A percentile compares a stretch with the other conserved stretches of the same genome.
phyloP scores from a whole-genome alignment of 495 filamentous ascomycete species.

The Trichoderma gamsii region DNA sequence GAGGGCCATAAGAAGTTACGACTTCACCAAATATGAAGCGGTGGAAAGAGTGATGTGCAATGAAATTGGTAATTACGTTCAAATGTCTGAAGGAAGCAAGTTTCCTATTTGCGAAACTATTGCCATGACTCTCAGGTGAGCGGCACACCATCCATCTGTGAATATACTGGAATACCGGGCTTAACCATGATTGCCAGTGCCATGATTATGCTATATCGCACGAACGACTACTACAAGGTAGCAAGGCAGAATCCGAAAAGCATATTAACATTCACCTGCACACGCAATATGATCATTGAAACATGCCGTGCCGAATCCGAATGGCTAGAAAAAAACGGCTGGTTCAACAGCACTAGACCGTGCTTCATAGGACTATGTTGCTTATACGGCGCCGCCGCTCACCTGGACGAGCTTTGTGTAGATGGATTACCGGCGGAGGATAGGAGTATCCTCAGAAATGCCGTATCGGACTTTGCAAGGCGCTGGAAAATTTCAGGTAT shows the following conservation, averaged over 20 bases:
- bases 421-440: neutral
- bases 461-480: neutral
- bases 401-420: neutral
- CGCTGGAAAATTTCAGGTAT: neutral
- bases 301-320: neutral
- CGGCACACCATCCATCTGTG: neutral
- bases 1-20: neutral
- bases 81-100: neutral
- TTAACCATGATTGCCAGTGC: neutral
- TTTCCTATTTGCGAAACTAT: neutral
- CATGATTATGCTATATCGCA: conserved; percentile 1
- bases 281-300: neutral
- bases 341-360: neutral
- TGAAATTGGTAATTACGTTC: neutral
- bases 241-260: neutral
- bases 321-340: neutral
- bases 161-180: neutral
- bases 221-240: neutral
- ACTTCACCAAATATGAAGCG: neutral
- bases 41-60: neutral
- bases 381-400: neutral
- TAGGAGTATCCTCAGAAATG: neutral
- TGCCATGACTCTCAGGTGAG: conserved; percentile 6
- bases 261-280: neutral
- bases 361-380: neutral